Base-by-base conservation (phyloP, 371 early-diverging fungal genomes). In the Parasitella parasitica region DNA sequence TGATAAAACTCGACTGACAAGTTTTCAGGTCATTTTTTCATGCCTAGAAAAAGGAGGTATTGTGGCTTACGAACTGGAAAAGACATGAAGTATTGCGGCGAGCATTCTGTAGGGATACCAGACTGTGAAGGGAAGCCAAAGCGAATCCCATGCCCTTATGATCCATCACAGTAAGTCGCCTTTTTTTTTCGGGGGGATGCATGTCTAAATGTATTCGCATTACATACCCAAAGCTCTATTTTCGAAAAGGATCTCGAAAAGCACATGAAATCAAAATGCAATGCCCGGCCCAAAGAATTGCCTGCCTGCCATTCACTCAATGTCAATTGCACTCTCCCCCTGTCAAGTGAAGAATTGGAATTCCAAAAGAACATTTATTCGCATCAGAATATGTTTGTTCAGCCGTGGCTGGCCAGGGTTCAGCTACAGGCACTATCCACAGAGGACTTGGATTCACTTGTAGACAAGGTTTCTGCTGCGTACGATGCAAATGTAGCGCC, bases 141-240 rank as follows among this genome's bases (percentile, higher is more conserved):
- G 22, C 82, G 94, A 16, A 78, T 94, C 9, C 91, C 90, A 8
- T 94, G 94, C 58, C 93, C 94, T 7, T 90, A 85, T 54, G 93
- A 93, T 65, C 83, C 83, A 24, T 86, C 86, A 46, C 94, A 94
- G 86, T 88, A 78, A 76, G 82, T 61, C 12, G 11, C 6, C n/a
- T n/a, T n/a, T n/a, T n/a, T n/a, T n/a, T n/a, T n/a, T n/a, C n/a
- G n/a, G n/a, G n/a, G n/a, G n/a, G n/a, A n/a, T n/a, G n/a, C n/a
- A n/a, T n/a, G n/a, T n/a, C n/a, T n/a, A n/a, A n/a, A n/a, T n/a
- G n/a, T n/a, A n/a, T n/a, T n/a, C n/a, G n/a, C n/a, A n/a, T n/a
- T n/a, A n/a, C n/a, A n/a, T n/a, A n/a, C n/a, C n/a, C n/a, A n/a
- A n/a, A 90, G 89, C 51, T 85, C 93, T 0, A 85, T 91, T 1